Conservation (phyloP, 495 filamentous ascomycete species). For the Talaromyces nanjingensis region DNA sequence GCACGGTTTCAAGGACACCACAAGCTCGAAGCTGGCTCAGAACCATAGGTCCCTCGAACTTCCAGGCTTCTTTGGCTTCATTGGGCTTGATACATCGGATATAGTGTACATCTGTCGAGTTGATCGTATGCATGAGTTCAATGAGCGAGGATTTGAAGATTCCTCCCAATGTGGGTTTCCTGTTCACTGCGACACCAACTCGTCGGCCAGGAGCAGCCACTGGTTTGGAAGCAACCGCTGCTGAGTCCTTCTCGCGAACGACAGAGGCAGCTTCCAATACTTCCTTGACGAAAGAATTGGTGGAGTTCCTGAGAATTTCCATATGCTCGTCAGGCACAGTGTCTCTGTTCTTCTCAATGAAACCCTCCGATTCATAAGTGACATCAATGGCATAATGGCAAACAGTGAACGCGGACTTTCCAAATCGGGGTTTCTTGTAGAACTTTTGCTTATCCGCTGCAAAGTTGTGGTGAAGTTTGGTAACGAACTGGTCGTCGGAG, state of each 20-base stretch:
- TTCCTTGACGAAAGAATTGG: slow-evolving; percentile 76
- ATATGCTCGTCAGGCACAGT: slow-evolving; percentile 98
- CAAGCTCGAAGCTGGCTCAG: slow-evolving; percentile 94
- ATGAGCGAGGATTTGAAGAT: slow-evolving; percentile 99
- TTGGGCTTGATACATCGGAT: slow-evolving; percentile 99
- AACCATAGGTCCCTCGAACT: slow-evolving; percentile 98
- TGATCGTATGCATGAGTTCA: slow-evolving; percentile 96
- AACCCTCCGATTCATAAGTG: slow-evolving; percentile 99
- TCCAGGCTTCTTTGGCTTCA: slow-evolving; percentile 94
- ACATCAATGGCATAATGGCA: slow-evolving; percentile 99
- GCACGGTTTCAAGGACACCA: slow-evolving; percentile 96
- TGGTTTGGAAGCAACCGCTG: slow-evolving; percentile 63
- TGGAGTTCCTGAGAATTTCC: slow-evolving; percentile 78
- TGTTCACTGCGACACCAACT: slow-evolving; percentile 83
- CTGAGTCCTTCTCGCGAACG: slow-evolving; percentile 83
- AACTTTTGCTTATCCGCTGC: slow-evolving; percentile 87
- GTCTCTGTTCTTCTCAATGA: slow-evolving; percentile 99
- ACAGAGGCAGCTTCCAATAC: slow-evolving; percentile 80
- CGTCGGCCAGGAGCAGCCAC: slow-evolving; percentile 64
- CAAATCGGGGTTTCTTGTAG: slow-evolving; percentile 97
- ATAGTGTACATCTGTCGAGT: slow-evolving; percentile 96
- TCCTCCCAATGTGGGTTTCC: slow-evolving; percentile 94
- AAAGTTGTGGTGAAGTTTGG: slow-evolving; percentile 94
- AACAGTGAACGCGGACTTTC: slow-evolving; percentile 95
- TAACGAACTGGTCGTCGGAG: slow-evolving; percentile 95